Evolutionary conservation across 2,329 filamentous ascomycete species (phyloP).

Genomic region (Stenocarpella maydis): DNA sequence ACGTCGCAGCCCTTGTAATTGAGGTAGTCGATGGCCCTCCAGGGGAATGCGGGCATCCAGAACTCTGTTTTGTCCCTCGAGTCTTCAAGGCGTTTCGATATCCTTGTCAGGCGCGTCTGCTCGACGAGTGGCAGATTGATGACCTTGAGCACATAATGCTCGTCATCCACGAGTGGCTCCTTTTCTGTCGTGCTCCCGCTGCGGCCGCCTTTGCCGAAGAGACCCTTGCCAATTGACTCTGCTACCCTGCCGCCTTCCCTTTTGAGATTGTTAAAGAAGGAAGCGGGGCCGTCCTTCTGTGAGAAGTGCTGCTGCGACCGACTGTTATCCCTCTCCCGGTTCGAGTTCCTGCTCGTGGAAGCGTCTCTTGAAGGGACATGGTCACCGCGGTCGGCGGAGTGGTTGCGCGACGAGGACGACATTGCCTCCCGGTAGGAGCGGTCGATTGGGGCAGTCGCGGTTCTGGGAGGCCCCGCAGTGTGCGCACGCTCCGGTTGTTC

Average conservation of each 20-base stretch:
- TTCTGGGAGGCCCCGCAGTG: constrained; percentile 59
- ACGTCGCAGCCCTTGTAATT: constrained; percentile 95
- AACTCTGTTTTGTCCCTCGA: constrained; percentile 97
- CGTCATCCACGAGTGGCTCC: constrained; percentile 74
- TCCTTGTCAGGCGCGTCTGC: constrained; percentile 89
- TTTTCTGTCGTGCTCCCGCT: constrained; percentile 75
- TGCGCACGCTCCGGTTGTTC: constrained; percentile 47
- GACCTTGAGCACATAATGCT: constrained; percentile 84
- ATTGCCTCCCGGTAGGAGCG: constrained; percentile 74
- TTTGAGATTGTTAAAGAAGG: constrained; percentile 77
- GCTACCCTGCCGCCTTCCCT: constrained; percentile 77
- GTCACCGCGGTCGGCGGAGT: constrained; percentile 71
- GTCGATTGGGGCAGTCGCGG: constrained; percentile 71
- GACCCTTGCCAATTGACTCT: constrained; percentile 81
- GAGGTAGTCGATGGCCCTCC: constrained; percentile 94
- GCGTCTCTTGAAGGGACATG: constrained; percentile 53
- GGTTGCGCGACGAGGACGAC: constrained; percentile 70
- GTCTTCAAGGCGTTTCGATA: constrained; percentile 86
- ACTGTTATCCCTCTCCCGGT: constrained; percentile 56
- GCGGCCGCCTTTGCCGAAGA: constrained; percentile 80
- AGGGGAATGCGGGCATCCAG: constrained; percentile 97
- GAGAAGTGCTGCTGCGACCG: constrained; percentile 60
- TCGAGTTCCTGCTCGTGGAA: constrained; percentile 51
- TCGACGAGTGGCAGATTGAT: constrained; percentile 88
- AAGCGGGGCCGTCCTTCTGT: constrained; percentile 57